Conservation (phyloP, 2,329 filamentous ascomycete genomes). For the Drechslerella coelobrocha region DNA sequence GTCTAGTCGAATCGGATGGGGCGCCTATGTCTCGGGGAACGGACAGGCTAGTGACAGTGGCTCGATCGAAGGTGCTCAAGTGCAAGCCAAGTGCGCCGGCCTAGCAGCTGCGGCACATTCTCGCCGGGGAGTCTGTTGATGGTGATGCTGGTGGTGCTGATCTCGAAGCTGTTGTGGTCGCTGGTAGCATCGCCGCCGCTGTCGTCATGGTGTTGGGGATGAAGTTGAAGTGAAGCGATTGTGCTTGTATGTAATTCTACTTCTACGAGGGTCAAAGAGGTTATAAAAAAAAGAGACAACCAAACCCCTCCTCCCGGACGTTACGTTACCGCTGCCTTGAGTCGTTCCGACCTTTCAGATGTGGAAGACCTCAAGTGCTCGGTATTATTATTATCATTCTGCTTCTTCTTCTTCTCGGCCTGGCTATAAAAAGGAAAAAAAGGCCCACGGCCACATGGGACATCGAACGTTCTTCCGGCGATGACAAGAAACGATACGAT, state of each 20-base stretch:
- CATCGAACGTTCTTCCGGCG: slow-evolving; percentile 2
- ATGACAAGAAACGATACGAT: slow-evolving; percentile 20
- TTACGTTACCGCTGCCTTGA: slow-evolving; percentile 3
- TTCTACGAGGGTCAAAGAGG: background rate
- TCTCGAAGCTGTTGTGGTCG: background rate
- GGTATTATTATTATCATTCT: background rate
- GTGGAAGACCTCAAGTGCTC: slow-evolving; percentile 16
- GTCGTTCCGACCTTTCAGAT: slow-evolving; percentile 43
- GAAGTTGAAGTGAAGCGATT: background rate
- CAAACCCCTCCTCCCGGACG: slow-evolving; percentile 12
- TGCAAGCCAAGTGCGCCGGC: slow-evolving; percentile 18
- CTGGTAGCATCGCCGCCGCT: background rate
- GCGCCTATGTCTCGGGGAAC: slow-evolving; percentile 50
- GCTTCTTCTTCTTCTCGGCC: slow-evolving; percentile 6
- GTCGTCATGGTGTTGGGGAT: background rate
- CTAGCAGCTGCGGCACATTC: slow-evolving; percentile 38
- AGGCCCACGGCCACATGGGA: slow-evolving; percentile 27
- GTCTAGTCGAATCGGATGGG: slow-evolving; percentile 46
- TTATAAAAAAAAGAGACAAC: slow-evolving; percentile 20
- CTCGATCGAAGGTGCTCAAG: slow-evolving; percentile 25
- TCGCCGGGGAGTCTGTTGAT: background rate
- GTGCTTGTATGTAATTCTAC: too few species aligned
- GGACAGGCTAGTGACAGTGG: slow-evolving; percentile 30
- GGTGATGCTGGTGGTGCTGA: background rate
- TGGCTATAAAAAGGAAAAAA: slow-evolving; percentile 34